Conservation (phyloP, 1,139 yeast genomes). For the Sugiyamaella japonica region DNA sequence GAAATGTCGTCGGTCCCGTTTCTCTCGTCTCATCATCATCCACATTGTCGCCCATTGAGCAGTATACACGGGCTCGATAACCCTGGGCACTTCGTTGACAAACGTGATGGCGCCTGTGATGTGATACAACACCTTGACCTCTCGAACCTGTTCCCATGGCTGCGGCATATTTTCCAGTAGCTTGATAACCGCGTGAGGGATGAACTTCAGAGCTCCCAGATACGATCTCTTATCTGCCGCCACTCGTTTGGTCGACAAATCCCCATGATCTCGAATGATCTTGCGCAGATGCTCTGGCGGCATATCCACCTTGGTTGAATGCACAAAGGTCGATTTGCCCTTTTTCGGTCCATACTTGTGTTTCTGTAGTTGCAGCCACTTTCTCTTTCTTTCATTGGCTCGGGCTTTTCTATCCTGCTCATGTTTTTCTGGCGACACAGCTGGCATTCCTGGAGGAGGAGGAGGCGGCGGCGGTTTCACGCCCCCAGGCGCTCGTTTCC, state of each 20-base stretch:
- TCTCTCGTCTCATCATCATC: slow-evolving; percentile 91
- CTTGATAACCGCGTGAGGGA: slow-evolving; percentile 94
- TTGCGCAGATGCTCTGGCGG: slow-evolving; percentile 93
- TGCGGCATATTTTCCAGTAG: slow-evolving; percentile 95
- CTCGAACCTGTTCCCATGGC: slow-evolving; percentile 92
- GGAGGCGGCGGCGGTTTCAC: slow-evolving; percentile 28
- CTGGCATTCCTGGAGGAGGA: slow-evolving; percentile 30
- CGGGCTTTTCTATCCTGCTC: slow-evolving; percentile 20
- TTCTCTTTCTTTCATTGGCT: slow-evolving; percentile 48
- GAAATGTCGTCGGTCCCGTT: slow-evolving; percentile 85
- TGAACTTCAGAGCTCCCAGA: slow-evolving; percentile 85
- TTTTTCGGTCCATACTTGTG: slow-evolving; percentile 47
- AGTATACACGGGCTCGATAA: slow-evolving; percentile 83
- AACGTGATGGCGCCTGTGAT: slow-evolving; percentile 93
- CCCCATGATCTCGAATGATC: slow-evolving; percentile 82
- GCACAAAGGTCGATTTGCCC: slow-evolving; percentile 47
- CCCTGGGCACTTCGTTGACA: slow-evolving; percentile 89
- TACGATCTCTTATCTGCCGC: slow-evolving; percentile 89
- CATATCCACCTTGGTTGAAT: slow-evolving; percentile 73
- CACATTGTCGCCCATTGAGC: slow-evolving; percentile 98
- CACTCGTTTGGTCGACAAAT: slow-evolving; percentile 74
- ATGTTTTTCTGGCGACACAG: slow-evolving; percentile 14
- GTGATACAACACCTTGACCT: slow-evolving; percentile 87
- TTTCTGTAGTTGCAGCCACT: slow-evolving; percentile 71
- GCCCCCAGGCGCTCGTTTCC: neutral